Evolutionary conservation across 345 rosid genomes (phyloP), one percentile per base, ranked within the genome.

Genomic region (Kandelia obovata): DNA sequence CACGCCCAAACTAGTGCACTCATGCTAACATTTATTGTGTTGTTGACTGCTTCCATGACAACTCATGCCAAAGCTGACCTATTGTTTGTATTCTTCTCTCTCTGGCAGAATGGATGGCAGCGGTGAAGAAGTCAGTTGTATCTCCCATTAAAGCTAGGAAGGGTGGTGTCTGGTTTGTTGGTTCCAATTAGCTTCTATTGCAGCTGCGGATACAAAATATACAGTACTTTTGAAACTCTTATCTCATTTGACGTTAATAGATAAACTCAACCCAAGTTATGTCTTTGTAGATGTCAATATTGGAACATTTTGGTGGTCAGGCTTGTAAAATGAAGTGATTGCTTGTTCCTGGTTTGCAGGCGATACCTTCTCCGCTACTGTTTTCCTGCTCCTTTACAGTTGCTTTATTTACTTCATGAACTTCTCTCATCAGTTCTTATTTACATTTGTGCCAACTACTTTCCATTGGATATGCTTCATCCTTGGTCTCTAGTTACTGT

Each of bases 231-330:
- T 64, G 30, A 43, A 53, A 34, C 5, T 52, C 49, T 2, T 17
- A 19, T 47, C 35, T 25, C 31, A 19, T 32, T 10, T 43, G 67
- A 46, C 46, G 57, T 9, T 64, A 43, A 64, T 57, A 27, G 26
- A 23, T 23, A 17, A 35, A 28, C 51, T 6, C 34, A 34, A 25
- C 51, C 25, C 49, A 43, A n/a, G 23, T 34, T 20, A 6, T 46
- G 30, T 64, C 53, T 2, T 31, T 58, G 70, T 72, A 65, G 58
- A 58, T 71, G 64, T 26, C 32, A 28, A 27, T 6, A 34, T 27
- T 11, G 28, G 52, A 26, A 17, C 26, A 20, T 57, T 56, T 26
- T 66, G 23, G 30, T 23, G n/a, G 16, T 31, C 61, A 25, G 70
- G 52, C 61, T 61, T 70, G 60, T 62, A 52, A 25, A 25, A 31